Percentiles rank a stretch among this genome's conserved stretches.
phyloP scores from a whole-genome alignment of 2,329 filamentous ascomycete genomes.

The Epichloe glyceriae region DNA sequence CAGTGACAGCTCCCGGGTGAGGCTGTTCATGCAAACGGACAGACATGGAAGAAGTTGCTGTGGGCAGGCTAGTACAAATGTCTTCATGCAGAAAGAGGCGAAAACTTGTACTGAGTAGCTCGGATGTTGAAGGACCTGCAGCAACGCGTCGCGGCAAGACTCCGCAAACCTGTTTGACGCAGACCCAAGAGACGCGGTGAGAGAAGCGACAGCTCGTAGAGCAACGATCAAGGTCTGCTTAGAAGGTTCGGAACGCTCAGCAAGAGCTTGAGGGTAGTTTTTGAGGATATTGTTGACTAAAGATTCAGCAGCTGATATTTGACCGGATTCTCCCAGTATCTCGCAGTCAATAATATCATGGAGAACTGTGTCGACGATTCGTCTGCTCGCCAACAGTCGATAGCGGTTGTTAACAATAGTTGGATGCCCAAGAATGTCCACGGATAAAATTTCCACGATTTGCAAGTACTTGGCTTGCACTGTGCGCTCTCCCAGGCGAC shows the following conservation, averaged over 20 bases:
- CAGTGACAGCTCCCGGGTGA: slow-evolving; percentile 72
- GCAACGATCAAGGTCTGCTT: slow-evolving; percentile 75
- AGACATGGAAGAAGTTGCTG: slow-evolving; percentile 84
- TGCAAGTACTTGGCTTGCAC: slow-evolving; percentile 71
- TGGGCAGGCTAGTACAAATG: slow-evolving; percentile 79
- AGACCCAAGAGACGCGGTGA: slow-evolving; percentile 71
- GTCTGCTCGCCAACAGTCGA: slow-evolving; percentile 69
- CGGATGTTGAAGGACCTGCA: slow-evolving; percentile 86
- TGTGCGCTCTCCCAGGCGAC: slow-evolving; percentile 65
- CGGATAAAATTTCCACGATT: slow-evolving; percentile 69
- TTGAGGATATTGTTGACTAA: slow-evolving; percentile 83
- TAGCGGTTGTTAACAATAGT: slow-evolving; percentile 77
- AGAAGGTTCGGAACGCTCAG: slow-evolving; percentile 75
- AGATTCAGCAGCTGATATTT: slow-evolving; percentile 66
- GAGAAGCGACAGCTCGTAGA: slow-evolving; percentile 63
- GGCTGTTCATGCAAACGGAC: slow-evolving; percentile 92
- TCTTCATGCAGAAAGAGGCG: slow-evolving; percentile 72
- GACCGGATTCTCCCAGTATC: slow-evolving; percentile 80
- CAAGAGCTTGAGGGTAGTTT: slow-evolving; percentile 81
- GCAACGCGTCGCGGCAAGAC: slow-evolving; percentile 67
- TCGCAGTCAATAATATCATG: slow-evolving; percentile 71
- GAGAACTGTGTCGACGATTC: slow-evolving; percentile 71
- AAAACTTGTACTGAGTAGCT: slow-evolving; percentile 94
- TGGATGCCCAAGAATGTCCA: slow-evolving; percentile 64
- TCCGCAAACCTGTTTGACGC: slow-evolving; percentile 72